A percentile compares a stretch with the other conserved stretches of the same genome.
Conservation (phyloP, 2,329 filamentous ascomycete species). For the Botryotinia convoluta region DNA sequence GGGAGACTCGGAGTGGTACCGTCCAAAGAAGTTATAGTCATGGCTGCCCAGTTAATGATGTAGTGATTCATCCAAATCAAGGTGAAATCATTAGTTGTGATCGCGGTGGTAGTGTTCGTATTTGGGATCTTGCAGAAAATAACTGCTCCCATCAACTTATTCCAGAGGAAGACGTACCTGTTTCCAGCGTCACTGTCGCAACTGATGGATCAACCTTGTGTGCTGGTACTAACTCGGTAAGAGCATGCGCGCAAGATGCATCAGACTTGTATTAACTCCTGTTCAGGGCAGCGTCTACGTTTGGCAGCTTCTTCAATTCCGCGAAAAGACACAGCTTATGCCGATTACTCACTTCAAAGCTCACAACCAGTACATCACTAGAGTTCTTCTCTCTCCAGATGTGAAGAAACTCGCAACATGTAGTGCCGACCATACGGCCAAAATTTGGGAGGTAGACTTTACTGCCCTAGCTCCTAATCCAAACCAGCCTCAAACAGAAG, state of each 20-base stretch:
- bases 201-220: slow-evolving; percentile 91
- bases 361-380: slow-evolving; percentile 71
- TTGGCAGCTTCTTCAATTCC: slow-evolving; percentile 80
- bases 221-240: slow-evolving; percentile 85
- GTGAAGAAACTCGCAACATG: slow-evolving; percentile 74
- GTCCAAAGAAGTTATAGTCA: slow-evolving; percentile 94
- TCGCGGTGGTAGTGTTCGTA: slow-evolving; percentile 82
- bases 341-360: slow-evolving; percentile 71
- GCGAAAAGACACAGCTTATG: slow-evolving; percentile 66
- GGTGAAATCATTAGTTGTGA: slow-evolving; percentile 97
- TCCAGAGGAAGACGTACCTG: slow-evolving; percentile 90
- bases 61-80: slow-evolving; percentile 99
- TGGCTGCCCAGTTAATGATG: slow-evolving; percentile 86
- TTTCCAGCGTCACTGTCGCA: slow-evolving; percentile 92
- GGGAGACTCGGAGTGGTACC: slow-evolving; percentile 38
- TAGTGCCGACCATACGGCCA: slow-evolving; percentile 76
- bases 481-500: slow-evolving; percentile 39
- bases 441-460: slow-evolving; percentile 94
- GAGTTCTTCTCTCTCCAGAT: slow-evolving; percentile 70
- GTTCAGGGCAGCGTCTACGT: slow-evolving; percentile 92
- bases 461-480: slow-evolving; percentile 45
- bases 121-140: slow-evolving; percentile 97
- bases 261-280: slow-evolving; percentile 13
- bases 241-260: slow-evolving; percentile 30
- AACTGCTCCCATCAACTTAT: slow-evolving; percentile 95